Conservation (phyloP, 495 filamentous ascomycete species). For the Usnea hakonensis region DNA sequence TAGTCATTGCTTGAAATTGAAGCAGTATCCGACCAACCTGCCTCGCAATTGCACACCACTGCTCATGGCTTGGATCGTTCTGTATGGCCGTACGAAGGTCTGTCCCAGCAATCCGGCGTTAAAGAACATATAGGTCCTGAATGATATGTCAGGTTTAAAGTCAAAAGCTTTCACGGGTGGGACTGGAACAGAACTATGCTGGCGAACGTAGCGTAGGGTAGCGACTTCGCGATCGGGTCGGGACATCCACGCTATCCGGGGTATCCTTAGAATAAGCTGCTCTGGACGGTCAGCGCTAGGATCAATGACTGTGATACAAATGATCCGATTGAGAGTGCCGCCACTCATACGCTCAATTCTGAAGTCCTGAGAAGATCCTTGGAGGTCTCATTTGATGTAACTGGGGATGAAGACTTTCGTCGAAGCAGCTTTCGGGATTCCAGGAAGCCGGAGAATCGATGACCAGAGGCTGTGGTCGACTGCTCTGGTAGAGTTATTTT, state of each 20-base stretch:
- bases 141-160: constrained; percentile 21
- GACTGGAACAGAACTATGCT: constrained; percentile 40
- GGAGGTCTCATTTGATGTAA: background rate
- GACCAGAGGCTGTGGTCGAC: background rate
- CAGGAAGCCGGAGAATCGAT: background rate
- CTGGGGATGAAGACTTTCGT: background rate
- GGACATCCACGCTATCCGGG: background rate
- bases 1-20: background rate
- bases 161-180: constrained; percentile 42
- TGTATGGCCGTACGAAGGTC: background rate
- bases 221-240: constrained; percentile 40
- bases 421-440: background rate
- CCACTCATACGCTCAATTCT: constrained; percentile 7
- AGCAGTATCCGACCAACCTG: constrained; percentile 7
- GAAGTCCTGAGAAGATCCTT: background rate
- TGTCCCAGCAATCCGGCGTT: constrained; percentile 3
- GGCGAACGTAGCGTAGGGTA: constrained; percentile 39
- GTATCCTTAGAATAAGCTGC: background rate
- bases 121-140: constrained; percentile 1
- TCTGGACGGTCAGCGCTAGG: background rate
- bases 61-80: background rate
- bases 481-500: background rate
- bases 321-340: constrained; percentile 8
- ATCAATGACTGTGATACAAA: constrained; percentile 1
- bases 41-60: constrained; percentile 1